Percentiles rank a stretch among this genome's conserved stretches.
Conservation (phyloP, 768 basidiomycete species). For the Symmetrospora coprosmae region DNA sequence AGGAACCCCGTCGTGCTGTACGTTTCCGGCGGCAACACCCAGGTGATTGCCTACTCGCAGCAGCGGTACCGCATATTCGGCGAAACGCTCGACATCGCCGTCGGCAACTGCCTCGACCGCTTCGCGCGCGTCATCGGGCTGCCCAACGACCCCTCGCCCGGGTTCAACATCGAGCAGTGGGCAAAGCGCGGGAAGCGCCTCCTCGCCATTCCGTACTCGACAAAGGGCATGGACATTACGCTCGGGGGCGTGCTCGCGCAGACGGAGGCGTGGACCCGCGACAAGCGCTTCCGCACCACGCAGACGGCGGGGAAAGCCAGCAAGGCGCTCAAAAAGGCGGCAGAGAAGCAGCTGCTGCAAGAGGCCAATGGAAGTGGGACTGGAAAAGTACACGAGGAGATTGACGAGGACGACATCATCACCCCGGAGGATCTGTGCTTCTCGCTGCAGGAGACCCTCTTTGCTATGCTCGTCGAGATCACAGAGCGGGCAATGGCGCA, state of each 20-base stretch:
- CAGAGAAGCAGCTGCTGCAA: conserved; percentile 23
- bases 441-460: conserved; percentile 90
- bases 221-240: conserved; percentile 96
- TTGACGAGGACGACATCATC: conserved; percentile 51
- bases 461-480: conserved; percentile 96
- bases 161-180: conserved; percentile 91
- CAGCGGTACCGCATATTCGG: conserved; percentile 97
- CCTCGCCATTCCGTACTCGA: conserved; percentile 75
- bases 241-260: conserved; percentile 86
- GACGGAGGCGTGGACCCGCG: conserved; percentile 68
- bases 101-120: conserved; percentile 93
- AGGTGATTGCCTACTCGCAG: conserved; percentile 95
- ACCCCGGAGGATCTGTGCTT: conserved; percentile 95
- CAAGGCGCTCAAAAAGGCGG: conserved; percentile 19
- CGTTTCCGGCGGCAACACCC: conserved; percentile 96
- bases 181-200: conserved; percentile 82
- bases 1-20: conserved; percentile 92
- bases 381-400: not conserved
- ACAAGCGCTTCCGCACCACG: conserved; percentile 59
- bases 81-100: conserved; percentile 97
- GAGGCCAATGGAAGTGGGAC: not conserved
- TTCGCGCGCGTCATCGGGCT: conserved; percentile 89
- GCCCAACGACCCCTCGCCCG: conserved; percentile 88
- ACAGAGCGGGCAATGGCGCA: conserved; percentile 99
- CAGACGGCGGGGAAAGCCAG: not conserved